Conservation (phyloP, 2,329 filamentous ascomycete species). For the Diaporthe sp. region DNA sequence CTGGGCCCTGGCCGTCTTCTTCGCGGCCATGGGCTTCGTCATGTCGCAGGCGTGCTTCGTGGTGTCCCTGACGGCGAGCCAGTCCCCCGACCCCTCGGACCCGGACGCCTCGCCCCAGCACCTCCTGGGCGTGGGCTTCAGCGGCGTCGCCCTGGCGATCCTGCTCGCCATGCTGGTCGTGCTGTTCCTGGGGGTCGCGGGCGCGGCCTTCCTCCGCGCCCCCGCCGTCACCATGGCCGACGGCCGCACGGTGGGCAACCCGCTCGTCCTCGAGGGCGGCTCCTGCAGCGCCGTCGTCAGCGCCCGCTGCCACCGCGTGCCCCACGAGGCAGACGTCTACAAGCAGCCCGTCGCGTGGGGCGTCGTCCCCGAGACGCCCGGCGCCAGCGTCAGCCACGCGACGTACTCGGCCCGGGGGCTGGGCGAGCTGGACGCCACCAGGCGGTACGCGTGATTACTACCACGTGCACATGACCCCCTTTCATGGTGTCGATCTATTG, state of each 20-base stretch:
- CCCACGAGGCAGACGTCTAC: conserved; percentile 51
- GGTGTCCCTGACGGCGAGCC: conserved; percentile 40
- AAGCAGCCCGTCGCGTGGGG: conserved; percentile 58
- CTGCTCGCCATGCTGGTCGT: conserved; percentile 55
- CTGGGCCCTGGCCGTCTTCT: conserved; percentile 58
- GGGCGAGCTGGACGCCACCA: conserved; percentile 50
- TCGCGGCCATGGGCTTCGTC: conserved; percentile 58
- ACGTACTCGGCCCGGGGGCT: conserved; percentile 56
- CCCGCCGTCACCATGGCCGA: conserved; percentile 50
- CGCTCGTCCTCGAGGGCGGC: conserved; percentile 60
- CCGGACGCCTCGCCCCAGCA: conserved; percentile 34
- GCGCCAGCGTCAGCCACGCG: conserved; percentile 56
- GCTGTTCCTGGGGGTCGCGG: conserved; percentile 51
- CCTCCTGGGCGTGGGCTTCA: conserved; percentile 55
- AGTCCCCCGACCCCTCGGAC: conserved; percentile 11
- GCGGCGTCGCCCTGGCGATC: conserved; percentile 56
- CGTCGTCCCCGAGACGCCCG: conserved; percentile 55
- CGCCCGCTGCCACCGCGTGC: conserved; percentile 59
- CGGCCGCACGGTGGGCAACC: conserved; percentile 58
- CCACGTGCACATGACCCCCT: too few species aligned
- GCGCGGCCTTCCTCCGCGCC: conserved; percentile 56
- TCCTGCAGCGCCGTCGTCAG: conserved; percentile 66
- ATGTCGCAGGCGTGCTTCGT: conserved; percentile 60
- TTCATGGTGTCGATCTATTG: not conserved
- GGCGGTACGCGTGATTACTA: conserved; percentile 56